Evolutionary conservation across 2,329 filamentous ascomycete genomes (phyloP).

Genomic region (Aaosphaeria pasadenensis): DNA sequence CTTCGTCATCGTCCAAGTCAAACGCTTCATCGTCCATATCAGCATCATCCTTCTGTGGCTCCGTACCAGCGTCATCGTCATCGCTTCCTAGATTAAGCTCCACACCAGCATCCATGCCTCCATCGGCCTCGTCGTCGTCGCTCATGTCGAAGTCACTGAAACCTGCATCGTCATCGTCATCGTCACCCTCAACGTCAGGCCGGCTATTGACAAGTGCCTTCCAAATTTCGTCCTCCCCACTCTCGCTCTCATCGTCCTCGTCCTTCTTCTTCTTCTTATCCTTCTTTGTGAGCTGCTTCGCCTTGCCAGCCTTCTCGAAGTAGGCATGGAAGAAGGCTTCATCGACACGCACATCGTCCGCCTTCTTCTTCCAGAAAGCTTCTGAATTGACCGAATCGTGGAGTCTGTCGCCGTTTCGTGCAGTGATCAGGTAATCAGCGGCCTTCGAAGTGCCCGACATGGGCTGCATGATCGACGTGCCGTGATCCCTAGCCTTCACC

Average conservation of each 20-base stretch:
- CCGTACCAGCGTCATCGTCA: slow-evolving; percentile 42
- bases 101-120: slow-evolving; percentile 41
- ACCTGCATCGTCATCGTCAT: slow-evolving; percentile 53
- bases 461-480: slow-evolving; percentile 95
- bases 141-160: slow-evolving; percentile 53
- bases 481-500: slow-evolving; percentile 61
- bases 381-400: slow-evolving; percentile 77
- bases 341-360: slow-evolving; percentile 82
- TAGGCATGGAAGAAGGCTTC: slow-evolving; percentile 99
- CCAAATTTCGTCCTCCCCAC: slow-evolving; percentile 81
- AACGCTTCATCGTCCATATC: slow-evolving; percentile 39
- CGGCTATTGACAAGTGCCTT: slow-evolving; percentile 79
- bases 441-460: slow-evolving; percentile 63
- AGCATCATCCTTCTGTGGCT: slow-evolving; percentile 15
- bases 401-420: slow-evolving; percentile 57
- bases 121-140: slow-evolving; percentile 46
- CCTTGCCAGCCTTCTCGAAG: slow-evolving; percentile 67
- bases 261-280: slow-evolving; percentile 48
- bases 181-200: slow-evolving; percentile 71
- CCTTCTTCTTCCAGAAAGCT: slow-evolving; percentile 86
- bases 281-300: slow-evolving; percentile 56
- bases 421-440: slow-evolving; percentile 59
- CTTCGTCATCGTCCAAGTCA: slow-evolving; percentile 53
- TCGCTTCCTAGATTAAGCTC: slow-evolving; percentile 48
- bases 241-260: slow-evolving; percentile 48